Percentiles rank a stretch among this genome's conserved stretches.
Evolutionary conservation across 768 basidiomycete genomes (phyloP).

Genomic region (Russula dissimulans): DNA sequence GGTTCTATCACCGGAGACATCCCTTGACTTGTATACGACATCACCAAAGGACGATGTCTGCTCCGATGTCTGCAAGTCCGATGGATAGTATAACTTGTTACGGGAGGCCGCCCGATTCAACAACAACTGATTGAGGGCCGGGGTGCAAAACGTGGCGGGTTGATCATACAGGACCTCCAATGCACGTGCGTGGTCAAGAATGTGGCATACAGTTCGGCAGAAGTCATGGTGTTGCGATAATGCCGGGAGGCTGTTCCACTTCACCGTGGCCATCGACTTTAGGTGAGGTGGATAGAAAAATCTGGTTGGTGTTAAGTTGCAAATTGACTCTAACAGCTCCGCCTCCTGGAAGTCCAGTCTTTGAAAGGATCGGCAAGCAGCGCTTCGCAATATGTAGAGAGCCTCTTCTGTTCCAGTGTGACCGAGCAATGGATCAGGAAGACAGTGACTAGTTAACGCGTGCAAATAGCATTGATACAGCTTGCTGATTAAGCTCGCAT

Average conservation of each 20-base stretch:
- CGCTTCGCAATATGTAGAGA: conserved; percentile 31
- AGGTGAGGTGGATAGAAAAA: not conserved
- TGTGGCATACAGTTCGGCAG: not conserved
- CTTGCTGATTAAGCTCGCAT: conserved; percentile 23
- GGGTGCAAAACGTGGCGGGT: not conserved
- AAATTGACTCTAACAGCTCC: conserved; percentile 1
- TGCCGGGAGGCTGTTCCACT: conserved; percentile 2
- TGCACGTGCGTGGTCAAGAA: not conserved
- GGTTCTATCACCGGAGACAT: not conserved
- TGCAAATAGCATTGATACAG: conserved; percentile 38
- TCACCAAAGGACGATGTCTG: not conserved
- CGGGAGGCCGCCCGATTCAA: not conserved
- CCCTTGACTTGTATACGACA: conserved; percentile 1
- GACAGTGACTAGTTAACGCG: conserved; percentile 35
- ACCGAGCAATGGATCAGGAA: conserved; percentile 36
- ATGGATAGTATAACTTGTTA: not conserved
- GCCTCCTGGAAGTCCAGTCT: conserved; percentile 16
- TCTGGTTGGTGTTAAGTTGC: not conserved
- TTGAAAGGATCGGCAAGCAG: conserved; percentile 34
- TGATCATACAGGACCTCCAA: not conserved
- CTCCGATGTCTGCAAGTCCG: not conserved
- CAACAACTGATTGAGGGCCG: not conserved
- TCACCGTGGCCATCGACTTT: not conserved
- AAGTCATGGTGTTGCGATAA: conserved; percentile 8
- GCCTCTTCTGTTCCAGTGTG: conserved; percentile 39